Evolutionary conservation across 768 basidiomycete species (phyloP).

Genomic region (Phaffia tasmanica): DNA sequence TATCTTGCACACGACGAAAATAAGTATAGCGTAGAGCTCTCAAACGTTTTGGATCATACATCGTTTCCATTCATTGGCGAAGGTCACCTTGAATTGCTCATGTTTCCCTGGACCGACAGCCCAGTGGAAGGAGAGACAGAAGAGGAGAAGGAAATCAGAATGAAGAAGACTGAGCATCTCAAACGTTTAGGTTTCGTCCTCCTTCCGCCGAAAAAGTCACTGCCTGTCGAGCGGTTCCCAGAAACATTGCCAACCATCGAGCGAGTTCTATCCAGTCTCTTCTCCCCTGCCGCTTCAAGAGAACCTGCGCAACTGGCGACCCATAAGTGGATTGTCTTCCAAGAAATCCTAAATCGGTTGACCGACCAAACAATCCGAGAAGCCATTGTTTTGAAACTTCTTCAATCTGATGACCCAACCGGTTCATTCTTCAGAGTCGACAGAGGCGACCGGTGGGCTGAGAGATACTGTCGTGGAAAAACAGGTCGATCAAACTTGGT

Average conservation of each 20-base stretch:
- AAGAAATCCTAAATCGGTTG: not conserved
- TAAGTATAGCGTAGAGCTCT: slow-evolving; percentile 19
- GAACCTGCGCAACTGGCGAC: not conserved
- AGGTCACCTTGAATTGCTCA: slow-evolving; percentile 17
- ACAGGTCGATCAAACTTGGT: not conserved
- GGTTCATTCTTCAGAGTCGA: slow-evolving; percentile 1
- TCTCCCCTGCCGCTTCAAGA: not conserved
- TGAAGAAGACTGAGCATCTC: not conserved
- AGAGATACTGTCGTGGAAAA: too few relatives aligned
- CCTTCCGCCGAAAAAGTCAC: not conserved
- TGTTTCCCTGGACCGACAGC: not conserved
- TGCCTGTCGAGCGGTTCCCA: not conserved
- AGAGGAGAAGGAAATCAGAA: not conserved
- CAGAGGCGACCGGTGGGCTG: slow-evolving; percentile 15
- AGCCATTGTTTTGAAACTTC: not conserved
- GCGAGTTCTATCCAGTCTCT: slow-evolving; percentile 7
- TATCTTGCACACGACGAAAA: not conserved
- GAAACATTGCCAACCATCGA: slow-evolving; percentile 16
- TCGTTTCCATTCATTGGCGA: slow-evolving; percentile 27
- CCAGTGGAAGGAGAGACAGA: not conserved
- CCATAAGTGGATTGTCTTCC: slow-evolving; percentile 7
- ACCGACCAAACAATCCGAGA: not conserved
- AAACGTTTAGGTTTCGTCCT: not conserved
- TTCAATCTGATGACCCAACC: not conserved
- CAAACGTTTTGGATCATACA: slow-evolving; percentile 25